A percentile compares a stretch with the other conserved stretches of the same genome.
Evolutionary conservation across 306 rosid species (phyloP).

Genomic region (Rosa persica): DNA sequence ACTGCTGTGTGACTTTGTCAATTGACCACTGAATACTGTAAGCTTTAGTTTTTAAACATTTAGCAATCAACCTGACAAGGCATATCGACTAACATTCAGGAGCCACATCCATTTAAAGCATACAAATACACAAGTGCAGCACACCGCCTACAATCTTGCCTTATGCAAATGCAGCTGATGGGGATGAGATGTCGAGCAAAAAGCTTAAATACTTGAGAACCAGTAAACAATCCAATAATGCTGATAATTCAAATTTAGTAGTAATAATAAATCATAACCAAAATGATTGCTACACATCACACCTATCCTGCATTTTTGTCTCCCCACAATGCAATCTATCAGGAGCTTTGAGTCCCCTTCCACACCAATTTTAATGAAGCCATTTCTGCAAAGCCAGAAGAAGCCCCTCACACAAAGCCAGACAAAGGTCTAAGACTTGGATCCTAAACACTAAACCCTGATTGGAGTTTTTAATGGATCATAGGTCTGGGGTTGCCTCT

Average conservation of each 20-base stretch:
- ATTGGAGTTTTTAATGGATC: no score
- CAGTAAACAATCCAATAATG: no score
- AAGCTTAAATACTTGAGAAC: no score
- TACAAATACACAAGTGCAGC: background rate
- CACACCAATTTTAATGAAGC: background rate
- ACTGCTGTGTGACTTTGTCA: no score
- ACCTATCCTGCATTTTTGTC: no score
- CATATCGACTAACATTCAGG: background rate
- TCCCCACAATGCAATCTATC: background rate
- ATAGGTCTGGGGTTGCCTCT: background rate
- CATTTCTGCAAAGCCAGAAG: background rate
- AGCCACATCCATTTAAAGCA: background rate
- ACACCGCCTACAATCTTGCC: background rate
- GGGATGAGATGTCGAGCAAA: no score
- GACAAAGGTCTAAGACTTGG: background rate
- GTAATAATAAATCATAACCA: no score
- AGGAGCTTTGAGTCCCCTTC: background rate
- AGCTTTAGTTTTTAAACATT: background rate
- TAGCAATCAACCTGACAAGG: background rate
- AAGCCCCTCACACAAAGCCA: background rate
- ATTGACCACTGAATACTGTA: background rate
- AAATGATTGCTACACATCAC: no score
- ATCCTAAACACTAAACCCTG: background rate
- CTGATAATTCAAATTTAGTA: no score
- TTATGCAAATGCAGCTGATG: no score